Percentiles rank a stretch among this genome's conserved stretches.
These are phyloP conservation scores for Coniochaeta prunicola DNA, from an alignment of 2,329 filamentous ascomycete species.

Conservation along the genomic window DNA sequence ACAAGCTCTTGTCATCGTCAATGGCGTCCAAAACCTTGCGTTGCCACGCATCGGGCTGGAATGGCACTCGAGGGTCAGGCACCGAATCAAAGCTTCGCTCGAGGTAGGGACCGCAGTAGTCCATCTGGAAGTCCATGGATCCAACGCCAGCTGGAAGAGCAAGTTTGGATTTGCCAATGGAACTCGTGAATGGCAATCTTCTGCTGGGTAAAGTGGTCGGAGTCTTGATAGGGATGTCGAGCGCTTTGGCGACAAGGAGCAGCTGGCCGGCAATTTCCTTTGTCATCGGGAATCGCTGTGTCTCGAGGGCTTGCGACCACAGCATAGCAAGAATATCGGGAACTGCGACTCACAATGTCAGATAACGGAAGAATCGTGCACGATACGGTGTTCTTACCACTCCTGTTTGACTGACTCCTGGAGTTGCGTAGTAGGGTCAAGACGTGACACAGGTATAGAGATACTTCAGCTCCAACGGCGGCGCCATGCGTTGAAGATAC, in stretches of 20 bases:
- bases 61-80: constrained; percentile 60
- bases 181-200: constrained; percentile 5
- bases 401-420: not conserved
- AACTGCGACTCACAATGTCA: not conserved
- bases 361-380: not conserved
- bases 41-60: constrained; percentile 73
- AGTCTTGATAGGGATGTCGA: constrained; percentile 8
- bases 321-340: constrained; percentile 11
- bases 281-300: constrained; percentile 2
- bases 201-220: not conserved
- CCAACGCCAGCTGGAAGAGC: not conserved
- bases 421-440: constrained; percentile 11
- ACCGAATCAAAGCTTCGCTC: constrained; percentile 65
- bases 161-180: constrained; percentile 1
- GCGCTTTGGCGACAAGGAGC: constrained; percentile 5
- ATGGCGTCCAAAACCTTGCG: constrained; percentile 65
- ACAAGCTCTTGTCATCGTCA: constrained; percentile 61
- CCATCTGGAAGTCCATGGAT: constrained; percentile 53
- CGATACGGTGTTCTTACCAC: not conserved
- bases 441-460: constrained; percentile 27
- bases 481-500: constrained; percentile 25
- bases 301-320: constrained; percentile 8
- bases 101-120: constrained; percentile 64
- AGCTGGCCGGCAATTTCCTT: constrained; percentile 6
- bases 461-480: constrained; percentile 23